A percentile compares a stretch with the other conserved stretches of the same genome.
Evolutionary conservation across 2,329 filamentous ascomycete species (phyloP).

Genomic region (Ceratocystis cacaofunesta): DNA sequence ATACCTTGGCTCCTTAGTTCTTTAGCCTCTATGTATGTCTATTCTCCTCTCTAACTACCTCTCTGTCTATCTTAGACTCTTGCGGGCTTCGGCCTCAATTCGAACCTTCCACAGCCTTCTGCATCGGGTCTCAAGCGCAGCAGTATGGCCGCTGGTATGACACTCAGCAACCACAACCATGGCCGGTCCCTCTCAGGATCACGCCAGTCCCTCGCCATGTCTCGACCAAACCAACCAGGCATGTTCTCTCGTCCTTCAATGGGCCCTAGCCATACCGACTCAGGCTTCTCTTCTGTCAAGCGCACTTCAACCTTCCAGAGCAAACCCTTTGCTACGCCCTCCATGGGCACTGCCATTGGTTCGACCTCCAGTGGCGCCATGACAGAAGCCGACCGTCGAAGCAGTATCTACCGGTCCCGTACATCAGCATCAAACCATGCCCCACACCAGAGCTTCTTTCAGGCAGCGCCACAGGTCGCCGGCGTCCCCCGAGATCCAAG

Average conservation of each 20-base stretch:
- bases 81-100: slow-evolving; percentile 67
- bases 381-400: slow-evolving; percentile 48
- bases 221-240: slow-evolving; percentile 63
- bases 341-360: slow-evolving; percentile 23
- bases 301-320: slow-evolving; percentile 66
- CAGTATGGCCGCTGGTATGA: slow-evolving; percentile 55
- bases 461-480: slow-evolving; percentile 65
- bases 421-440: slow-evolving; percentile 53
- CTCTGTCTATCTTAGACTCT: slow-evolving; percentile 47
- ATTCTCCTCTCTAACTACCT: background rate
- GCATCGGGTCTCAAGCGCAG: slow-evolving; percentile 86
- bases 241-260: slow-evolving; percentile 76
- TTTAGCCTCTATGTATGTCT: background rate
- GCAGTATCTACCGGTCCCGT: slow-evolving; percentile 65
- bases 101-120: slow-evolving; percentile 73
- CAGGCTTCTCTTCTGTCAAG: slow-evolving; percentile 70
- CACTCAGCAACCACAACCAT: slow-evolving; percentile 52
- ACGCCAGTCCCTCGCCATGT: slow-evolving; percentile 71
- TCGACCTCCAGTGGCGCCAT: slow-evolving; percentile 19
- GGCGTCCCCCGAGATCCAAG: slow-evolving; percentile 77
- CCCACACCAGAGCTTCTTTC: slow-evolving; percentile 85
- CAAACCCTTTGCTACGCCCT: slow-evolving; percentile 53
- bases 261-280: slow-evolving; percentile 62
- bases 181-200: slow-evolving; percentile 61
- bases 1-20: background rate